Evolutionary conservation across 1,284 basidiomycete species (phyloP).

Genomic region (Trichosporon sp.): DNA sequence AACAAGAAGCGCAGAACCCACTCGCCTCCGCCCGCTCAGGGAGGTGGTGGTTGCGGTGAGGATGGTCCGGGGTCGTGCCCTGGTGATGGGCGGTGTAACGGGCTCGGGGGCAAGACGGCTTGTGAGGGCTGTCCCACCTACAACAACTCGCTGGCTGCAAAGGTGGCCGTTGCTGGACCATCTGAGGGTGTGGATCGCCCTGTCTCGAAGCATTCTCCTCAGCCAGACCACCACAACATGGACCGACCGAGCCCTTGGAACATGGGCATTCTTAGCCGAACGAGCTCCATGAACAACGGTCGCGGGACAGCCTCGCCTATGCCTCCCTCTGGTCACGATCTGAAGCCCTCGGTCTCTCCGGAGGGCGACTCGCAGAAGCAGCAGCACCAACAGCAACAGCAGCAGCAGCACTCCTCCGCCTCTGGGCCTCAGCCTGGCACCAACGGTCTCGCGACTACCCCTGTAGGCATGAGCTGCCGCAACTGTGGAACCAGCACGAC

Average conservation of each 20-base stretch:
- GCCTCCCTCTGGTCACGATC: background rate
- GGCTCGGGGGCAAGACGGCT: slow-evolving; percentile 80
- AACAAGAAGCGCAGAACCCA: slow-evolving; percentile 22
- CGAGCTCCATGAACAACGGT: background rate
- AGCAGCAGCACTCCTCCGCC: slow-evolving; percentile 8
- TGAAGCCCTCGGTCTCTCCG: slow-evolving; percentile 11
- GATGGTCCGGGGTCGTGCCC: slow-evolving; percentile 68
- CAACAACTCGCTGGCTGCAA: slow-evolving; percentile 61
- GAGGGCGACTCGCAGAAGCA: slow-evolving; percentile 18
- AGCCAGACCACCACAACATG: slow-evolving; percentile 9
- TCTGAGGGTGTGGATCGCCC: slow-evolving; percentile 44
- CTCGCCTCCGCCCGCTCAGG: slow-evolving; percentile 15
- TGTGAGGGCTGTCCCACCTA: slow-evolving; percentile 90
- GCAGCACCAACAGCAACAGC: background rate
- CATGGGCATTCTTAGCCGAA: background rate
- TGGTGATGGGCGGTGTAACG: slow-evolving; percentile 90
- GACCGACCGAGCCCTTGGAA: slow-evolving; percentile 19
- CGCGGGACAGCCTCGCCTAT: background rate
- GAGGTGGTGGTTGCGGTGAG: background rate
- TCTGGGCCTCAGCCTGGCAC: slow-evolving; percentile 12
- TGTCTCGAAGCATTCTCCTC: slow-evolving; percentile 6
- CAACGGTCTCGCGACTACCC: slow-evolving; percentile 48
- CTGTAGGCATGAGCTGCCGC: slow-evolving; percentile 77
- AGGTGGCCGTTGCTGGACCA: slow-evolving; percentile 8
- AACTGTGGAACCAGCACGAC: slow-evolving; percentile 93